Base-by-base conservation (phyloP, 1,139 yeast genomes). In the Geotrichum cucujoidarum region DNA sequence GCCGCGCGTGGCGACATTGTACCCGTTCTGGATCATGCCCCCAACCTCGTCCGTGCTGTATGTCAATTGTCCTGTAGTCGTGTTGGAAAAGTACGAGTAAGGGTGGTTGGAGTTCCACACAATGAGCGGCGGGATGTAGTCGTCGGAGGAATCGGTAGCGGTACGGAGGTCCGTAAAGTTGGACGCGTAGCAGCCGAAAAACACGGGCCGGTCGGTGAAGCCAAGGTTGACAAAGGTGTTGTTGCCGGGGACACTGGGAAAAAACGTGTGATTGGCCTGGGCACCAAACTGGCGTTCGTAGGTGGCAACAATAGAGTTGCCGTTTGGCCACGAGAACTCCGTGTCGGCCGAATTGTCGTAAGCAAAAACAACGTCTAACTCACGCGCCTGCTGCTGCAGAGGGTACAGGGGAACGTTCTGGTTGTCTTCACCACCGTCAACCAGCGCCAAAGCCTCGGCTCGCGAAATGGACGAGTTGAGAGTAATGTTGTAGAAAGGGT, bases 391-490 rank as follows among this genome's bases (percentile, higher is more conserved):
- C 65, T 83, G 92, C 41, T 88, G 64, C 57, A 88, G 72, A 20
- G 97, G 96, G 52, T 76, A 72, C 40, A 87, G 68, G 8, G 97
- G 96, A 29, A 89, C 73, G 57, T 83, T 84, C 63, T 88, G 92
- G 13, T 66, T 67, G 66, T 86, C 95, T 65, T 83, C 90, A 55
- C 96, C 95, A 53, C 96, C 96, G 62, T 89, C 97, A n/a, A 81
- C 90, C 53, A 88, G 72, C 60, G 68, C 77, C 39, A 89, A 71
- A 3, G 76, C 69, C 4, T 75, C 72, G 32, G 67, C 58, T 6
- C 63, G 55, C 8, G 58, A 64, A 62, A 45, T 58, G 48, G 44
- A n/a, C 57, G 61, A 32, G 63, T 62, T 50, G 39, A 53, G 20
- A n/a, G 24, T 14, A 2, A 24, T 10, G 4, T 54, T 71, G 53